Base-by-base conservation (phyloP, 2,329 filamentous ascomycete genomes). In the Arachnopeziza araneosa region DNA sequence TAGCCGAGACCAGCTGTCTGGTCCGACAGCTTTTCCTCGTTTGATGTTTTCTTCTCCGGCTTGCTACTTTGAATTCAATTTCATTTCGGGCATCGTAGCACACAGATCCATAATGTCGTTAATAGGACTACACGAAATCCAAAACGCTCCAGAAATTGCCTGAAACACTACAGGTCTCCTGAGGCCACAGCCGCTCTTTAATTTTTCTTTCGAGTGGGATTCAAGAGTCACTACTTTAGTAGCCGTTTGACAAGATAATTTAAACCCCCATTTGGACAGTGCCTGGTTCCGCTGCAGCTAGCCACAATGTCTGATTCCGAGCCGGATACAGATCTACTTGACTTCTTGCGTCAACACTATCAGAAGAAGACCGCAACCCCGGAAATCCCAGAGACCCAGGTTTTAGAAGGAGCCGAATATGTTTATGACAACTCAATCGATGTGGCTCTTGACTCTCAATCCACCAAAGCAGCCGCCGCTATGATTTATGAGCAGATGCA, bases 391-490 rank as follows among this genome's bases (percentile, higher is more conserved):
- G 89, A 93, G 68, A 96, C 90, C 6, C 89, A 87, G 55, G 92
- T 98, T 50, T 83, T 98, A 4, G 80, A 90, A 65, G 83, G 86
- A 63, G 93, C 93, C 52, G 87, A 96, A 75, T 90, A 88, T 76
- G 87, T 98, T 70, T 96, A 89, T 76, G 86, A 96, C 77, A 95
- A 97, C 75, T 85, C 91, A 64, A 92, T 96, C 72, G 95, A 99
- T 72, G 91, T 99, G 36, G 90, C 91, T 12, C 79, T 99, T 51
- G 89, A 93, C 70, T 92, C 93, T 80, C 82, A 84, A 59, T 86
- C 89, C 55, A 93, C 89, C 57, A 96, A 95, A 75, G 81, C 82
- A 32, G 93, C 96, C 0, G 95, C 95, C 14, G 84, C 86, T 63
- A 83, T 79, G 55, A 93, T 99, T 67, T 88, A 90, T 75, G 75